Percentiles rank a stretch among this genome's conserved stretches.
phyloP scores from a whole-genome alignment of 176 grass and related monocot species.

The Aegilops sharonensis region DNA sequence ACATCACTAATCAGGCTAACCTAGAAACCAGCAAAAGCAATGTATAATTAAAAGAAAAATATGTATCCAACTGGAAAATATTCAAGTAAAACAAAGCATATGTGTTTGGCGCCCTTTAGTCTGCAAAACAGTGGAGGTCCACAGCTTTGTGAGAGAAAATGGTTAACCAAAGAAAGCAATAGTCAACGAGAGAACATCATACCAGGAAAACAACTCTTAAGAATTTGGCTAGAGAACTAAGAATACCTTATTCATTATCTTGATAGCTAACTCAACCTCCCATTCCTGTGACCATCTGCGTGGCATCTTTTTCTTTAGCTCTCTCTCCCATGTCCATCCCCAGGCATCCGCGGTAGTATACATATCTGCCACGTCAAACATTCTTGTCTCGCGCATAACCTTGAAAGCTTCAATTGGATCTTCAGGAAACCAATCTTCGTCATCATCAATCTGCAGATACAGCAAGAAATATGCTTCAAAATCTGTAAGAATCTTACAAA shows the following conservation, averaged over 20 bases:
- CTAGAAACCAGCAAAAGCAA: background rate
- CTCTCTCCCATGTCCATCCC: constrained; percentile 97
- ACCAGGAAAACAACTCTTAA: background rate
- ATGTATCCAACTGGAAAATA: background rate
- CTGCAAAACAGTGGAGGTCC: background rate
- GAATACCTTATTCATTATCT: constrained; percentile 83
- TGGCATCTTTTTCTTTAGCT: constrained; percentile 83
- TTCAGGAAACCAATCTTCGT: constrained; percentile 91
- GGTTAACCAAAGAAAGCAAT: background rate
- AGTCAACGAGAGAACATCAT: background rate
- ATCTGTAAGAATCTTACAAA: background rate
- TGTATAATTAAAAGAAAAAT: background rate
- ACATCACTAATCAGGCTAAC: background rate
- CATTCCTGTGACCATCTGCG: constrained; percentile 96
- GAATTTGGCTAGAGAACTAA: background rate
- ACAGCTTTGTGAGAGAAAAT: background rate
- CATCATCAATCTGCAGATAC: constrained; percentile 65
- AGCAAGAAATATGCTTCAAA: constrained; percentile 29
- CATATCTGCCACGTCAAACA: constrained; percentile 83
- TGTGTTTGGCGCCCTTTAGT: background rate
- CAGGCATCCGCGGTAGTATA: constrained; percentile 93
- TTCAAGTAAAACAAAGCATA: constrained; percentile 16
- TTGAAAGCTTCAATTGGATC: constrained; percentile 90
- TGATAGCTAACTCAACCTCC: constrained; percentile 95
- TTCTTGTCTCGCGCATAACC: constrained; percentile 72